A percentile compares a stretch with the other conserved stretches of the same genome.
Conservation (phyloP, 2,329 filamentous ascomycete genomes). For the Colletotrichum shisoi region DNA sequence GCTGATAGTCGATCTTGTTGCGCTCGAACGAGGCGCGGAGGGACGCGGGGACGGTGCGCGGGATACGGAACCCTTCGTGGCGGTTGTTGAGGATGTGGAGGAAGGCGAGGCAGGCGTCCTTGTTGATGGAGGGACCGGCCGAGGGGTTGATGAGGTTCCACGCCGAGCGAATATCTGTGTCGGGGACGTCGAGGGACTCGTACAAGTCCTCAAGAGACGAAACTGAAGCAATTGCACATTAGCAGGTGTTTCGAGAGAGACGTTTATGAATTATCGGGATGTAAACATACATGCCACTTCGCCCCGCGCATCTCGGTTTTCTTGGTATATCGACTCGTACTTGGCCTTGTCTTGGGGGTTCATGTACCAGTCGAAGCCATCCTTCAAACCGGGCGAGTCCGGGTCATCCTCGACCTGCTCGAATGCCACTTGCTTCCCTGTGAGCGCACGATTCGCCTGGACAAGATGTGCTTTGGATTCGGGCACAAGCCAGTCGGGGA, state of each 20-base stretch:
- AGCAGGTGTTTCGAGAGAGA: not conserved
- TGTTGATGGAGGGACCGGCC: constrained; percentile 81
- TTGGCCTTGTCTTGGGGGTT: constrained; percentile 87
- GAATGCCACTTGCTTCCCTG: constrained; percentile 80
- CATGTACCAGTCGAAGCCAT: constrained; percentile 99
- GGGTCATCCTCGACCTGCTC: constrained; percentile 84
- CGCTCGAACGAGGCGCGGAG: constrained; percentile 91
- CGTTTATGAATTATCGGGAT: not conserved
- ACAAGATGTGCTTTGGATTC: constrained; percentile 93
- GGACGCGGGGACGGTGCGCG: constrained; percentile 88
- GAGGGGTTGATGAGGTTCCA: constrained; percentile 99
- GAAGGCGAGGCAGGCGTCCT: constrained; percentile 93
- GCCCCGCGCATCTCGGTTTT: constrained; percentile 86
- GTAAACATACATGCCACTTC: constrained; percentile 74
- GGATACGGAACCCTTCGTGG: constrained; percentile 94
- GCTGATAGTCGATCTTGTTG: constrained; percentile 94
- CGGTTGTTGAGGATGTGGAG: constrained; percentile 96
- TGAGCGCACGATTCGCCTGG: constrained; percentile 80
- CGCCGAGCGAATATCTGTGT: constrained; percentile 84
- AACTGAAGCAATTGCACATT: constrained; percentile 60
- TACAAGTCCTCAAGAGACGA: constrained; percentile 83
- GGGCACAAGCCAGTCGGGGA: constrained; percentile 96
- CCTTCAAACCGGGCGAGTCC: constrained; percentile 84
- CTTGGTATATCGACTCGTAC: constrained; percentile 96
- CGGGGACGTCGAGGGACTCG: constrained; percentile 76